phyloP scores from a whole-genome alignment of 108 stramenopile genomes.

The Epithemia pelagica region DNA sequence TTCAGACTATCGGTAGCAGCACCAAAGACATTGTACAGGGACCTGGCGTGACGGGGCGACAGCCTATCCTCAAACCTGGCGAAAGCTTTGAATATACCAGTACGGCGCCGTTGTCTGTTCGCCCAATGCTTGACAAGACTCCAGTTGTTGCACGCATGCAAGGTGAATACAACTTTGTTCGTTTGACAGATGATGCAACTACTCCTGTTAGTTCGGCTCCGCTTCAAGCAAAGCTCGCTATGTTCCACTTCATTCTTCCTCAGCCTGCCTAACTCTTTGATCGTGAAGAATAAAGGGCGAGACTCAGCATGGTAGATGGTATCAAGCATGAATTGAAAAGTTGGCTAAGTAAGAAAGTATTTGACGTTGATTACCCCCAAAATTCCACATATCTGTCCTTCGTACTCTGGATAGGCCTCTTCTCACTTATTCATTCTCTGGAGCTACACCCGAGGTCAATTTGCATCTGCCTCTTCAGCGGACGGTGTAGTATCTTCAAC shows the following conservation, averaged over 20 bases:
- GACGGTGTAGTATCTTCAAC: background rate
- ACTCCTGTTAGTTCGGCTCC: constrained; percentile 67
- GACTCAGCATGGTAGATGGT: background rate
- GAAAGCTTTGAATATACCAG: constrained; percentile 89
- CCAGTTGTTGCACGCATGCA: constrained; percentile 83
- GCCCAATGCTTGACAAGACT: constrained; percentile 78
- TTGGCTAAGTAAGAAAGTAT: background rate
- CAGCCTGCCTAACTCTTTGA: background rate
- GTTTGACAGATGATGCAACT: constrained; percentile 66
- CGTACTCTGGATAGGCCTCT: no score
- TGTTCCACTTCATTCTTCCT: constrained; percentile 83
- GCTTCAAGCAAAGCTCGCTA: constrained; percentile 80
- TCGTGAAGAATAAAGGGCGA: background rate
- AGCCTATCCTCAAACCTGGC: constrained; percentile 89
- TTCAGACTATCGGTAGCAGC: constrained; percentile 73
- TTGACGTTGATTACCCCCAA: no score
- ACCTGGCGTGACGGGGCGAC: constrained; percentile 82
- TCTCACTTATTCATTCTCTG: no score
- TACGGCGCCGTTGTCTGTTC: constrained; percentile 74
- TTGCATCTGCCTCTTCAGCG: no score
- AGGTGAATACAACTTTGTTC: constrained; percentile 79
- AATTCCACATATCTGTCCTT: no score
- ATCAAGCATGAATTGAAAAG: background rate
- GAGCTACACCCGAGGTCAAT: no score
- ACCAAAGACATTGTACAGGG: constrained; percentile 88